Percentiles rank a stretch among this genome's conserved stretches.
Evolutionary conservation across 176 grass and related monocot genomes (phyloP).

Genomic region (Cocos nucifera): DNA sequence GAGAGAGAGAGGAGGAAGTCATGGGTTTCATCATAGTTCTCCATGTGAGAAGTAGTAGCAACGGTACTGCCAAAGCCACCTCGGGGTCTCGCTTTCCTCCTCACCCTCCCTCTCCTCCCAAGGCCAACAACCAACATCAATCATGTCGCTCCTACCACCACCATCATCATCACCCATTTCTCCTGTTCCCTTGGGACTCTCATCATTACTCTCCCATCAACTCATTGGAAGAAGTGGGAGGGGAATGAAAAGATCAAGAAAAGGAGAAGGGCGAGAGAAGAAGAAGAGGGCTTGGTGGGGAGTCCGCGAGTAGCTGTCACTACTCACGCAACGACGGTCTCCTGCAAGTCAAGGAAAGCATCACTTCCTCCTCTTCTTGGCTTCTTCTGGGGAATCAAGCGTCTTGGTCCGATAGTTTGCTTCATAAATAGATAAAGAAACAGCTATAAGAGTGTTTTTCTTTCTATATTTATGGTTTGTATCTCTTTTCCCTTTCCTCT

Average conservation of each 20-base stretch:
- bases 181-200: background rate
- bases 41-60: background rate
- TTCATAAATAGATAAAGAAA: no score
- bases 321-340: no score
- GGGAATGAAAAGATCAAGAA: background rate
- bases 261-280: background rate
- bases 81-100: background rate
- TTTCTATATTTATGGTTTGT: no score
- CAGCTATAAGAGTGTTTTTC: no score
- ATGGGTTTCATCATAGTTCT: constrained; percentile 1
- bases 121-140: background rate
- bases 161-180: background rate
- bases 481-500: no score
- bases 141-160: background rate
- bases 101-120: no score
- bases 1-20: background rate
- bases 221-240: no score
- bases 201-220: constrained; percentile 1
- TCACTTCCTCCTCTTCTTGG: background rate
- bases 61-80: background rate
- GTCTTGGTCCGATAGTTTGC: constrained; percentile 1
- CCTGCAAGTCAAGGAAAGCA: background rate
- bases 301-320: no score
- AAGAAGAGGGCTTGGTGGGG: background rate
- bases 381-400: constrained; percentile 7